These are phyloP conservation scores for Phanerochaete sordida DNA, from an alignment of 768 basidiomycete genomes.

Conservation along the genomic window DNA sequence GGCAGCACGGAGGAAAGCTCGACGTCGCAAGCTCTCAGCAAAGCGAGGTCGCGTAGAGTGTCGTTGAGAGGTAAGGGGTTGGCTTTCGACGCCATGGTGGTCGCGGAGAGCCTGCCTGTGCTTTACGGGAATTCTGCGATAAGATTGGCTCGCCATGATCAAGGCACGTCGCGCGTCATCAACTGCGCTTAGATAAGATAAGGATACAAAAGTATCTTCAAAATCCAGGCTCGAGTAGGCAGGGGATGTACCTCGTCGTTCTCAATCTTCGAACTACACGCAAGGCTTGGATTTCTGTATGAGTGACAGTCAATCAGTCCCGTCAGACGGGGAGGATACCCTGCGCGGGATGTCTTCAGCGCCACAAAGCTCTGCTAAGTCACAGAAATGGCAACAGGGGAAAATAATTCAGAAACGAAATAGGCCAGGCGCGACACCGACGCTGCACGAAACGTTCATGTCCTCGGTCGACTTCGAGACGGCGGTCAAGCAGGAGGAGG, in stretches of 20 bases:
- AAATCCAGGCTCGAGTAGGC: too few relatives aligned
- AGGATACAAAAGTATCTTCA: too few relatives aligned
- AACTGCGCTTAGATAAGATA: too few relatives aligned
- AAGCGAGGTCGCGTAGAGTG: conserved; percentile 68
- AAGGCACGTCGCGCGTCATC: too few relatives aligned
- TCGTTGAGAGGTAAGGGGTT: conserved; percentile 35
- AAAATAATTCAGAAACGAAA: not conserved
- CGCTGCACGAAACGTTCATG: not conserved
- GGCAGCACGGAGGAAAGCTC: conserved; percentile 32
- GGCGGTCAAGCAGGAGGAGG: conserved; percentile 64
- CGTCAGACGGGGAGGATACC: too few relatives aligned
- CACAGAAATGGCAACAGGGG: not conserved
- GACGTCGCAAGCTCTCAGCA: conserved; percentile 58
- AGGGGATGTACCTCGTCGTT: too few relatives aligned
- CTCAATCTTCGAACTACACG: too few relatives aligned
- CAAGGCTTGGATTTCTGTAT: too few relatives aligned
- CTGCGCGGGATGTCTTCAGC: too few relatives aligned
- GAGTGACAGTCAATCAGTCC: too few relatives aligned
- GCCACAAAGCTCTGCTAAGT: not conserved
- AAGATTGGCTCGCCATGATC: not conserved
- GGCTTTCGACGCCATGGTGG: not conserved
- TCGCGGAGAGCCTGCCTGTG: not conserved
- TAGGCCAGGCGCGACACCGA: not conserved
- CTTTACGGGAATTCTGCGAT: not conserved
- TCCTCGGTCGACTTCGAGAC: conserved; percentile 42